These are phyloP conservation scores for Penicillium coprophilum DNA, from an alignment of 495 filamentous ascomycete species.

Conservation along the genomic window DNA sequence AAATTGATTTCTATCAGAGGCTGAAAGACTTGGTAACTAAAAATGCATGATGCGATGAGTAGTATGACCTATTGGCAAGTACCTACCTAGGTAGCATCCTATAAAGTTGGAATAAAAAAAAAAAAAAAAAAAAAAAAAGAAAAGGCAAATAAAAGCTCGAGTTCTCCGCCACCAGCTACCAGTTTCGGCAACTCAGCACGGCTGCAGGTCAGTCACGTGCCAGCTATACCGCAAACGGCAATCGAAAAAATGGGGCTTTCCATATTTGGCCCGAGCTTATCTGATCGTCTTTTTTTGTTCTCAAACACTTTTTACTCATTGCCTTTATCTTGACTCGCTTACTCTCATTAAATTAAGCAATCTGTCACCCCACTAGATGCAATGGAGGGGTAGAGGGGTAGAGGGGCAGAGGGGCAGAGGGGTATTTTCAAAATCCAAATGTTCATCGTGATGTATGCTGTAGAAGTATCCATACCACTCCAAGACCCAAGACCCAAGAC, in stretches of 20 bases:
- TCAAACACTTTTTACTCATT: slow-evolving; percentile 29
- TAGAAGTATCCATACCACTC: too few species aligned
- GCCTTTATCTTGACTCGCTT: slow-evolving; percentile 14
- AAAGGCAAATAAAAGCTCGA: not conserved
- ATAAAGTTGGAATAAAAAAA: not conserved
- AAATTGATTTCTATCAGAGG: not conserved
- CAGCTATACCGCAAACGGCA: slow-evolving; percentile 17
- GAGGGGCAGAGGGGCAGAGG: not conserved
- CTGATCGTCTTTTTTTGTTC: slow-evolving; percentile 26
- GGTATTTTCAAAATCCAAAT: too few species aligned
- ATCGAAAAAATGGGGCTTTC: not conserved
- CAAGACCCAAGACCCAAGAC: not conserved
- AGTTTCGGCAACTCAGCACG: slow-evolving; percentile 11
- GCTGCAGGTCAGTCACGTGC: slow-evolving; percentile 21
- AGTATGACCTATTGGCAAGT: not conserved
- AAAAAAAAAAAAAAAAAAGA: not conserved
- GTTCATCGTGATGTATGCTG: too few species aligned
- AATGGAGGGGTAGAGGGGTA: slow-evolving; percentile 9
- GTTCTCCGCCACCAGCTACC: slow-evolving; percentile 22
- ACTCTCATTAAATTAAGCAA: not conserved
- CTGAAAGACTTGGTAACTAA: not conserved
- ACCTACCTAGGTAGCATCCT: not conserved
- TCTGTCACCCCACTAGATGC: not conserved
- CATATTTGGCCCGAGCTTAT: slow-evolving; percentile 20
- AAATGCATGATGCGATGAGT: slow-evolving; percentile 9